Conservation (phyloP, 371 early-diverging fungal species). For the Mortierella sp. region DNA sequence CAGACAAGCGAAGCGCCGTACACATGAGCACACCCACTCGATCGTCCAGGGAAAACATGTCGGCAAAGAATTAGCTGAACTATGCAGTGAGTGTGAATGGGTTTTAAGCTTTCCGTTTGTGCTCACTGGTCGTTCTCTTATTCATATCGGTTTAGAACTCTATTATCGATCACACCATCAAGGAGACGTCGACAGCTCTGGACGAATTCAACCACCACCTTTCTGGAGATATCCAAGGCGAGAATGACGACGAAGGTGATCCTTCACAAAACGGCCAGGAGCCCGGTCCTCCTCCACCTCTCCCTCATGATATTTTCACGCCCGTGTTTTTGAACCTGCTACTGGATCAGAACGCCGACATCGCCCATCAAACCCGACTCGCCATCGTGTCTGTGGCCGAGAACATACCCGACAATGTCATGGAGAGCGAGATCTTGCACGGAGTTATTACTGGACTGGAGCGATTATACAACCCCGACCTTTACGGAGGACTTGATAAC, state of each 20-base stretch:
- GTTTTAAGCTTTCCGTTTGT: background rate
- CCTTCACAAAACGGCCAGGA: background rate
- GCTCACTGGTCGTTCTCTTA: conserved; percentile 11
- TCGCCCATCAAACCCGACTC: conserved; percentile 65
- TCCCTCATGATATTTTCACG: conserved; percentile 57
- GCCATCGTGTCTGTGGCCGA: conserved; percentile 66
- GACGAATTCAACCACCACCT: background rate
- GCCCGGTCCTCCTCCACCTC: conserved; percentile 18
- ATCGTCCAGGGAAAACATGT: conserved; percentile 4
- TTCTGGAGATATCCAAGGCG: background rate
- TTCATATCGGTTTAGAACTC: conserved; percentile 33
- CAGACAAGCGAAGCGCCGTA: background rate
- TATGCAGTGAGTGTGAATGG: background rate
- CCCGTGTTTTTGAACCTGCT: conserved; percentile 64
- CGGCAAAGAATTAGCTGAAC: background rate
- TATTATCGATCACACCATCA: conserved; percentile 32
- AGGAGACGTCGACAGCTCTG: background rate
- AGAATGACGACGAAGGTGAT: background rate
- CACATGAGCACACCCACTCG: background rate
- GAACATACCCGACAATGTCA: conserved; percentile 61
- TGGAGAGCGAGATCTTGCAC: conserved; percentile 69
- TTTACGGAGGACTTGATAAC: conserved; percentile 7
- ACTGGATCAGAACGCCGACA: conserved; percentile 66
- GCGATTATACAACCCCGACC: conserved; percentile 28
- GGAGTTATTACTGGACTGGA: conserved; percentile 65